Evolutionary conservation across 768 basidiomycete species (phyloP), one percentile per base, ranked within the genome.

Genomic region (Lactarius psammicola): DNA sequence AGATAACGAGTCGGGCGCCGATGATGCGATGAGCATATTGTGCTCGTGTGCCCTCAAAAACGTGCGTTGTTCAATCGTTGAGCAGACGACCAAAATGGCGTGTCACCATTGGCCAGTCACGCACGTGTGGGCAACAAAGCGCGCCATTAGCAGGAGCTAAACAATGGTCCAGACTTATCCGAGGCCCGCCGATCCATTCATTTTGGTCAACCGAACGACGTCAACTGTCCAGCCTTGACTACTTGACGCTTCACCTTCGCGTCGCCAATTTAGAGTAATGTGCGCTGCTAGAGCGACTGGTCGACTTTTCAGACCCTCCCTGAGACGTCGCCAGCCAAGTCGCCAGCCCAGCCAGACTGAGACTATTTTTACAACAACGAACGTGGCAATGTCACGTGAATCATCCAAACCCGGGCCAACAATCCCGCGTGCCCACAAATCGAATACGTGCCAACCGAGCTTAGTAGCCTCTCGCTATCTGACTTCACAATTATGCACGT

Each of bases 31-130:
- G 33, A 33, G 31, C 36, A 34, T 36, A 51, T 60, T 66, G 56
- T 61, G 68, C 69, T 70, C 69, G 69, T 54, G 69, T 70, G 69
- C 69, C 34, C 34, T 46, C 23, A 26, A 65, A 63, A 69, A 46
- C 60, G 59, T 70, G 49, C 62, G 66, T 44, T 15, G 17, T 13
- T 11, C 6, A 31, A 34, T 38, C 18, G 2, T 28, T 33, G 30
- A 38, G 68, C 69, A 70, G 66, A 70, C 69, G 69, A 70, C 69
- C 69, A 59, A 56, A 59, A 61, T 63, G 56, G 36, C 60, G 23
- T 8, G 0, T 31, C 17, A 0, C 30, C 11, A 70, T 70, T 70
- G 69, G 69, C 28, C 23, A 33, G 8, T 38, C 40, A 67, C 66
- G 30, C 60, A 66, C 65, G 65, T 66, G 55, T 49, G 56, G 30